These are phyloP conservation scores for Camelina laxa DNA, from an alignment of 345 rosid genomes.

Conservation along the genomic window DNA sequence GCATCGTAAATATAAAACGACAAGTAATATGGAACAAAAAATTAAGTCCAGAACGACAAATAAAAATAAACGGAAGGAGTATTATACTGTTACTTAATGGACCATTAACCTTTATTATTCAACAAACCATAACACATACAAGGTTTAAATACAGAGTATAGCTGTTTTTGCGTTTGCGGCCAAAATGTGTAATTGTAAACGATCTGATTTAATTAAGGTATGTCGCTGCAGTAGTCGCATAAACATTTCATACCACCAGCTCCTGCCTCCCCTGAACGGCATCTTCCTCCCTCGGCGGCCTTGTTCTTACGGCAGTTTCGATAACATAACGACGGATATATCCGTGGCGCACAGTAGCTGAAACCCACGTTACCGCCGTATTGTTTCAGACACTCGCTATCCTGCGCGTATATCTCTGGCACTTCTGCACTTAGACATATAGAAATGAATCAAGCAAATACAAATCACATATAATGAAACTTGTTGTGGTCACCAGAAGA, in stretches of 20 bases:
- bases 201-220: slow-evolving; percentile 19
- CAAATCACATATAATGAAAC: background rate
- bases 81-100: background rate
- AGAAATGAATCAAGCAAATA: background rate
- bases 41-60: no score
- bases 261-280: background rate
- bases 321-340: slow-evolving; percentile 29
- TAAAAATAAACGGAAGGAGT: no score
- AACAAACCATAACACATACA: background rate
- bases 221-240: slow-evolving; percentile 19
- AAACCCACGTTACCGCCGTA: slow-evolving; percentile 40
- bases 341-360: slow-evolving; percentile 35
- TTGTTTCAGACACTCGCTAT: slow-evolving; percentile 26
- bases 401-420: slow-evolving; percentile 36
- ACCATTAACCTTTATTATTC: background rate
- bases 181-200: background rate
- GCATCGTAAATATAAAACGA: no score
- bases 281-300: slow-evolving; percentile 30
- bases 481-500: background rate
- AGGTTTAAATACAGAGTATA: background rate
- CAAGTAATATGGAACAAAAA: no score
- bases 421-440: slow-evolving; percentile 17
- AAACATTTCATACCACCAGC: slow-evolving; percentile 15
- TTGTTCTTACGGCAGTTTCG: slow-evolving; percentile 25
- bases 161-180: background rate